Evolutionary conservation across 208 protist genomes (phyloP).

Genomic region (Baffinella frigidus): DNA sequence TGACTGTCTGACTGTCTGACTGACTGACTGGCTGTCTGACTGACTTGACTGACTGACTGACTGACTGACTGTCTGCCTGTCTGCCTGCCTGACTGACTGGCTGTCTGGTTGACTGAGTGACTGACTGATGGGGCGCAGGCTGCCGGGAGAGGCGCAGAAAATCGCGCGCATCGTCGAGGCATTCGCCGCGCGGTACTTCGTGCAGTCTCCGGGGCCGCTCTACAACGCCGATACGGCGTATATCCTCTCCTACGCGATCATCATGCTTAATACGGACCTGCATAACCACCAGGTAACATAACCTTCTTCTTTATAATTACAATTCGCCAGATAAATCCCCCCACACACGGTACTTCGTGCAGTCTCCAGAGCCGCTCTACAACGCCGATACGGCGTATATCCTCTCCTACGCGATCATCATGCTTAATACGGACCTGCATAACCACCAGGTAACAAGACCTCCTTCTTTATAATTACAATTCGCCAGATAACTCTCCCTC

Average conservation of each 20-base stretch:
- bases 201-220: slow-evolving; percentile 36
- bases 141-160: slow-evolving; percentile 76
- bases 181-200: slow-evolving; percentile 67
- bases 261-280: slow-evolving; percentile 76
- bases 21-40: too few species aligned
- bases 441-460: slow-evolving; percentile 70
- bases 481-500: too few species aligned
- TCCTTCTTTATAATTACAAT: too few species aligned
- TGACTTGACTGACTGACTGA: too few species aligned
- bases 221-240: slow-evolving; percentile 67
- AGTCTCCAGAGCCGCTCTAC: slow-evolving; percentile 33
- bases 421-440: slow-evolving; percentile 98
- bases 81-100: too few species aligned
- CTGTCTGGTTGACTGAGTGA: too few species aligned
- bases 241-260: slow-evolving; percentile 72
- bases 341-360: neutral
- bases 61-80: too few species aligned
- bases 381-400: slow-evolving; percentile 74
- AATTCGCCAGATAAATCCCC: too few species aligned
- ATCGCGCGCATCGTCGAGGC: slow-evolving; percentile 74
- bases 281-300: slow-evolving; percentile 37
- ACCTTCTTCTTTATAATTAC: too few species aligned
- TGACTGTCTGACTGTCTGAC: too few species aligned
- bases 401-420: slow-evolving; percentile 96
- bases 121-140: too few species aligned